phyloP scores from a whole-genome alignment of 2,329 filamentous ascomycete species.

The Pseudocercospora vitis region DNA sequence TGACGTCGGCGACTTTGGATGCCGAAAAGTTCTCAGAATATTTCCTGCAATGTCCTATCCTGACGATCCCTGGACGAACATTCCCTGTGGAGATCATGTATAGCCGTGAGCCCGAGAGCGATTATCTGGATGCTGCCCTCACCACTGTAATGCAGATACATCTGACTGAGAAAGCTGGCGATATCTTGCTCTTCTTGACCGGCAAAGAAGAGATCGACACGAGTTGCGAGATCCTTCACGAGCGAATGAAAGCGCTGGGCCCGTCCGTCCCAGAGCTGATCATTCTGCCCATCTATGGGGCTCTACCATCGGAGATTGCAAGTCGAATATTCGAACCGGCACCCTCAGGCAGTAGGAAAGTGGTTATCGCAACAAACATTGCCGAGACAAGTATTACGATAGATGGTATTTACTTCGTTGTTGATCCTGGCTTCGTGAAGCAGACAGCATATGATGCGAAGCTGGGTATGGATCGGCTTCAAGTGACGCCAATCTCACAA shows the following conservation, averaged over 20 bases:
- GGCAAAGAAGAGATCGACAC: slow-evolving; percentile 98
- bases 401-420: slow-evolving; percentile 94
- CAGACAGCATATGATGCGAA: slow-evolving; percentile 97
- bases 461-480: slow-evolving; percentile 93
- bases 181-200: slow-evolving; percentile 95
- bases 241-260: slow-evolving; percentile 93
- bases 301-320: slow-evolving; percentile 89
- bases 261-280: slow-evolving; percentile 87
- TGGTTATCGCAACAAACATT: slow-evolving; percentile 97
- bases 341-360: slow-evolving; percentile 80
- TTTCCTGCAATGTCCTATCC: slow-evolving; percentile 94
- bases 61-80: slow-evolving; percentile 91
- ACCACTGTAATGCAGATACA: slow-evolving; percentile 99
- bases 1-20: slow-evolving; percentile 93
- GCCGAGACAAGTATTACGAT: slow-evolving; percentile 98
- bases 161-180: slow-evolving; percentile 83
- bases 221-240: slow-evolving; percentile 84
- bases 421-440: slow-evolving; percentile 97
- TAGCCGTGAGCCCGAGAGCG: slow-evolving; percentile 88
- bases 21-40: slow-evolving; percentile 97
- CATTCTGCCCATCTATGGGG: slow-evolving; percentile 94
- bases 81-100: slow-evolving; percentile 97
- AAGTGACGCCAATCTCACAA: slow-evolving; percentile 94
- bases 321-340: slow-evolving; percentile 93
- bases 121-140: slow-evolving; percentile 92